Evolutionary conservation across 2,329 filamentous ascomycete genomes (phyloP), one percentile per base, ranked within the genome.

Genomic region (Dissoconium aciculare): DNA sequence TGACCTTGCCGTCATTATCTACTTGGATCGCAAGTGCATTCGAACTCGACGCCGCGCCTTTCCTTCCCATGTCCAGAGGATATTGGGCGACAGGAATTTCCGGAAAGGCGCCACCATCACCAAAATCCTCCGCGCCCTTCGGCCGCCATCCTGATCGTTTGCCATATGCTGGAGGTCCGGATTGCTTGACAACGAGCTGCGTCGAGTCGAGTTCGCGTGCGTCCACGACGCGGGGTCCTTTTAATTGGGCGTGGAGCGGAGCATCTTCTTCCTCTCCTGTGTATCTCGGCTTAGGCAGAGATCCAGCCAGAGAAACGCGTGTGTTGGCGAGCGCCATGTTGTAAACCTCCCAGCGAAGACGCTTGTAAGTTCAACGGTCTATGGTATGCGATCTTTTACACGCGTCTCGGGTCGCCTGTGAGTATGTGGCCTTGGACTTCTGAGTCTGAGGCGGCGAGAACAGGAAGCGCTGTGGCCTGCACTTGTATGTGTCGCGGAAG

Each of bases 21-120:
- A 95, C 84, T 53, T 92, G 81, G 17, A 95, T 68, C n/a, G 84
- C 78, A 28, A 98, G 68, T 33, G 89, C 85, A 59, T 93, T 95
- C 43, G 76, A 89, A 27, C 67, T 67, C 5, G 71, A 62, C 2
- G 57, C 49, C 19, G 68, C 67, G 8, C 45, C 45, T 57, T 92
- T 91, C 47, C 77, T 74, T 35, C 87, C 87, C 83, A 95, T 94
- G 36, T 92, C 82, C 30, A 93, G 70, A 8, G 89, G 89, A 52
- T 95, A 98, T 52, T 98, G 89, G 26, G 87, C 89, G 31, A 95
- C 74, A 10, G 81, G 76, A 15, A 94, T 76, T 58, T 95, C 87
- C 21, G 89, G 89, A 52, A 94, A 98, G 31, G 87, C 84, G 47
- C 89, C 89, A 41, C 89, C 89, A 64, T 95, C 85, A 47, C 82